These are phyloP conservation scores for Wickerhamomyces sp. DNA, from an alignment of 1,139 yeast species.

Conservation along the genomic window DNA sequence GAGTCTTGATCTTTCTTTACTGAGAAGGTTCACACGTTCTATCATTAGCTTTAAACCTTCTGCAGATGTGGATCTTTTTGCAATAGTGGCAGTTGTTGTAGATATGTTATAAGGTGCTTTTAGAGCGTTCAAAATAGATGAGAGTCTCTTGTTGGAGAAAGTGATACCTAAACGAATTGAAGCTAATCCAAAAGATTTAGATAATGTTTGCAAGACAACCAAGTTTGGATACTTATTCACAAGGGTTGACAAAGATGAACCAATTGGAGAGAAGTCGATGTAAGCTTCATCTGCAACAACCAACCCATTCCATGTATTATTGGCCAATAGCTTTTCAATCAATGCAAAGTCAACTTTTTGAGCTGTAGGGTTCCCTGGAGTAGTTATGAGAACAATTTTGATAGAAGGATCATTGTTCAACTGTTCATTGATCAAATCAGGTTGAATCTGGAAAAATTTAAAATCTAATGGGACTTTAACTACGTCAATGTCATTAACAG, in stretches of 20 bases:
- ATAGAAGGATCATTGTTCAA: constrained; percentile 55
- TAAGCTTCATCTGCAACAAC: constrained; percentile 94
- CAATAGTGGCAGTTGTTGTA: constrained; percentile 72
- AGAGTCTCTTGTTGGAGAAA: constrained; percentile 54
- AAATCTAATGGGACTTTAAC: constrained; percentile 65
- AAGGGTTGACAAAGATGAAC: constrained; percentile 72
- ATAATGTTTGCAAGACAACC: constrained; percentile 85
- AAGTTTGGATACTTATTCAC: constrained; percentile 81
- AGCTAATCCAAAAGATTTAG: constrained; percentile 94
- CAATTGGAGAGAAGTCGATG: constrained; percentile 71
- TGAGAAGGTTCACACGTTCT: constrained; percentile 44
- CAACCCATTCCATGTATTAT: constrained; percentile 66
- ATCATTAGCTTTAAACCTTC: constrained; percentile 61
- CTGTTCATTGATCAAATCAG: constrained; percentile 48
- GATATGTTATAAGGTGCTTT: constrained; percentile 96
- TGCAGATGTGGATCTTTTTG: constrained; percentile 62
- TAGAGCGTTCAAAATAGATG: constrained; percentile 74
- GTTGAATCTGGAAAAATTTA: constrained; percentile 62
- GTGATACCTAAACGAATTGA: constrained; percentile 89
- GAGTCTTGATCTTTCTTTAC: constrained; percentile 50
- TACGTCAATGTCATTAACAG: constrained; percentile 78
- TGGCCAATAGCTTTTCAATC: constrained; percentile 48
- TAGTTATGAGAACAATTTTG: constrained; percentile 79
- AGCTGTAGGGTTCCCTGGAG: constrained; percentile 98
- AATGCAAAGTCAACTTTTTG: constrained; percentile 46